Conservation (phyloP, 1,284 basidiomycete species). For the Tilletiopsis washingtonensis region DNA sequence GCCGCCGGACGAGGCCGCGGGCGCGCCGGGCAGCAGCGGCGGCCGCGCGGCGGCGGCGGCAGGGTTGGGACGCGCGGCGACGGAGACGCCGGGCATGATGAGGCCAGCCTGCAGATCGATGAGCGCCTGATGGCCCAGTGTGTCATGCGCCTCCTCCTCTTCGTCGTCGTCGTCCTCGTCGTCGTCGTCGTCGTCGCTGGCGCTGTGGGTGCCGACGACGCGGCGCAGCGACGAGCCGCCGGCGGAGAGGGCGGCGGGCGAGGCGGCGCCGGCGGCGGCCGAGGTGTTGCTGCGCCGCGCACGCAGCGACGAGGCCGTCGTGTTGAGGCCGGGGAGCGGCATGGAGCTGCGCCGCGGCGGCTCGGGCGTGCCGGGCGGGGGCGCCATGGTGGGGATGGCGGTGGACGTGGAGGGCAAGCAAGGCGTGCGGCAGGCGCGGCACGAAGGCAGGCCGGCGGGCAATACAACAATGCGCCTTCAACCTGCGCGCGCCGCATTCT, state of each 20-base stretch:
- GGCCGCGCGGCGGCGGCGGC: no score
- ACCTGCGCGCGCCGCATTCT: no score
- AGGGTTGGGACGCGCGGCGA: neutral
- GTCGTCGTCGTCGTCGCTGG: constrained; percentile 11
- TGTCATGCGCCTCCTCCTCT: constrained; percentile 18
- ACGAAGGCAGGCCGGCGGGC: no score
- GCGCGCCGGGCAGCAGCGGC: neutral
- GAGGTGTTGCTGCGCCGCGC: constrained; percentile 8
- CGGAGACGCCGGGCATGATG: constrained; percentile 20
- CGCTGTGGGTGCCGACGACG: constrained; percentile 7
- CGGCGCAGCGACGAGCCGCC: constrained; percentile 8
- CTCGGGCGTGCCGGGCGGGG: no score
- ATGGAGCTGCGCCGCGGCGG: neutral
- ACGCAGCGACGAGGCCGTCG: constrained; percentile 38
- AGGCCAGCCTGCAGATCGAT: constrained; percentile 25
- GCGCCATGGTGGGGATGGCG: no score
- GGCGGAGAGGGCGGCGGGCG: neutral
- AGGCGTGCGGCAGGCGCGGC: no score
- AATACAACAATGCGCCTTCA: no score
- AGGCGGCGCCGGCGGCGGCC: no score
- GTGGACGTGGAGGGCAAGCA: no score
- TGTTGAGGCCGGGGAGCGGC: constrained; percentile 39
- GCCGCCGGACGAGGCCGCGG: constrained; percentile 6
- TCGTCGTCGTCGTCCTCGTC: constrained; percentile 35
- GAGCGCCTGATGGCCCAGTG: constrained; percentile 27